Evolutionary conservation across 2,329 filamentous ascomycete species (phyloP), one percentile per base, ranked within the genome.

Genomic region (Fusarium sp.): DNA sequence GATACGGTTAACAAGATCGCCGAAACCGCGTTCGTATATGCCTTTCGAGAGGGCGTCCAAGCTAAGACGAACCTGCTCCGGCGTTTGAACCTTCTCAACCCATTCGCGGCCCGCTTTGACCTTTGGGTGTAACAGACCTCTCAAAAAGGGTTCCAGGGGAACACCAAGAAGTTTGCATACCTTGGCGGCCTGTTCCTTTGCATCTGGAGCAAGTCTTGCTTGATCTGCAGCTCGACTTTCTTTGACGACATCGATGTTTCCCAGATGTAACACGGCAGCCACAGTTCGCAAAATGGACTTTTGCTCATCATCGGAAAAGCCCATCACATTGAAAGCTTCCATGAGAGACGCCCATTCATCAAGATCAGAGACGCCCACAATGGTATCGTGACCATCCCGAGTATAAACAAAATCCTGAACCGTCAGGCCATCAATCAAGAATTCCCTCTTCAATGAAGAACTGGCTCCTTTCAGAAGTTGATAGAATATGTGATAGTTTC

Each of bases 61-160:
- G 6, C 93, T 88, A 12, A 98, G 89, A 25, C 93, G 91, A 45
- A 98, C 97, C 78, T 99, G 96, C 70, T 99, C 97, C 0, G 96
- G 95, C 2, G 95, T 98, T 78, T 99, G 96, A 3, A 97, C 94
- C 79, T 98, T 99, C 77, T 98, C 94, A 4, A 99, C 96, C 96
- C 95, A 98, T 81, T 99, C 96, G 54, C 94, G 89, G 21, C 96
- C 96, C 43, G 96, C 96, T 80, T 97, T 98, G 42, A 99, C 97
- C 61, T 90, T 93, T 12, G 96, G 96, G 76, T 98, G 96, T 13
- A 99, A 85, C 7, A 99, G 83, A 0, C 93, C 94, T 77, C 94
- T 93, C 13, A 97, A 85, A 70, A 99, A 99, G 3, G 92, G 89
- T 41, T 98, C 94, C 0, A 91, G 77, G 4, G 92, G 88, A 19